Percentiles rank a stretch among this genome's conserved stretches.
These are phyloP conservation scores for Novymonas esmeraldas DNA, from an alignment of 208 protist genomes.

Conservation along the genomic window DNA sequence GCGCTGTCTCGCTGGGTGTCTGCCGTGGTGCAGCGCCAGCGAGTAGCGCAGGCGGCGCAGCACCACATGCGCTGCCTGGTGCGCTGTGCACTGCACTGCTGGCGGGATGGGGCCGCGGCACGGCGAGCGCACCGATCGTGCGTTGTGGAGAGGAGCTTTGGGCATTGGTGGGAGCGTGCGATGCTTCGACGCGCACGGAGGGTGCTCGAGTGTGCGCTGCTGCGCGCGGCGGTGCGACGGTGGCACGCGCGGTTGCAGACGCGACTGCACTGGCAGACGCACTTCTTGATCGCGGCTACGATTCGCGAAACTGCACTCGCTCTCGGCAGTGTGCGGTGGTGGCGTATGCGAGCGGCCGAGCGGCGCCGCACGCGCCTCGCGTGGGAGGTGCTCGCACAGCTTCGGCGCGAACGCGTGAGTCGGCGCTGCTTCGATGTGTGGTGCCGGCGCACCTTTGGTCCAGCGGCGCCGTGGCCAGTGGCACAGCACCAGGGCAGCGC, in stretches of 20 bases:
- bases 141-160: constrained; percentile 31
- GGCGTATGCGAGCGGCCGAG: constrained; percentile 40
- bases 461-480: not conserved
- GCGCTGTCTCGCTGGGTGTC: constrained; percentile 17
- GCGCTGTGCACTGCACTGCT: constrained; percentile 13
- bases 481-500: not conserved
- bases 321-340: constrained; percentile 65
- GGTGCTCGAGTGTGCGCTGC: not conserved
- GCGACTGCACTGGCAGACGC: constrained; percentile 16
- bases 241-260: constrained; percentile 24
- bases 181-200: constrained; percentile 4
- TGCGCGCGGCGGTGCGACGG: constrained; percentile 11
- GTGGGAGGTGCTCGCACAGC: constrained; percentile 47
- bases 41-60: constrained; percentile 10
- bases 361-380: constrained; percentile 37
- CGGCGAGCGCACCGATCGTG: not conserved
- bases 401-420: constrained; percentile 49
- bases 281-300: constrained; percentile 61
- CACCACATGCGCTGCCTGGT: constrained; percentile 5
- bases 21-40: not conserved
- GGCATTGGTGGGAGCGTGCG: constrained; percentile 26
- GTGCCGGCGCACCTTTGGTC: constrained; percentile 39
- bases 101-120: constrained; percentile 7
- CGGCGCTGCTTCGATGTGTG: constrained; percentile 47
- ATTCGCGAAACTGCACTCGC: constrained; percentile 68